Evolutionary conservation across 768 basidiomycete genomes (phyloP), one percentile per base, ranked within the genome.

Genomic region (Mycena floridula): DNA sequence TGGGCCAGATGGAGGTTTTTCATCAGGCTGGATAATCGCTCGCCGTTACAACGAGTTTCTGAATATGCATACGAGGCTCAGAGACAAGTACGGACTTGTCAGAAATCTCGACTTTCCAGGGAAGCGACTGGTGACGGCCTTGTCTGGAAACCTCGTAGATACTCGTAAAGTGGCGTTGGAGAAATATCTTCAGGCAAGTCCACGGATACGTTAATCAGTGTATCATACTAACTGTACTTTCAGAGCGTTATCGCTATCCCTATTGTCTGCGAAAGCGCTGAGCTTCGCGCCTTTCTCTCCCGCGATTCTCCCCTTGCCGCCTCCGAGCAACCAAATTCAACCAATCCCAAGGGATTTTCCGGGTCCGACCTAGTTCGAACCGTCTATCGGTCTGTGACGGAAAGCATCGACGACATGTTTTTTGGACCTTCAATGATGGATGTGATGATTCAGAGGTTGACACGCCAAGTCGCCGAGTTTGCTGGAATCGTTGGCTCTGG

Each of bases 361-460:
- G 83, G 85, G 6, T 79, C 79, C 12, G 82, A 81, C 45, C 72
- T 96, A 27, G 89, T 97, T 43, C 83, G 84, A 44, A 85, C 82
- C 20, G 77, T 99, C 46, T 98, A 95, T 59, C 82, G 85, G 24
- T 89, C 91, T 21, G 89, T 99, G 37, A 80, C 95, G 5, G 89
- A 90, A 50, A 93, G 92, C 59, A 84, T 98, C 55, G 96, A 99
- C 61, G 96, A 98, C 62, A 90, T 96, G 77, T 85, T 95, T 64
- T 91, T 95, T 52, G 93, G 90, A 3, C 94, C 89, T 2, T 93
- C 91, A 1, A 93, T 96, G 90, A 66, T 97, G 36, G 93, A 97
- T 59, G 85, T 94, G 37, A 88, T 95, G 76, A 89, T 95, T 35
- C 85, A 90, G 54, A 81, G 92, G 2, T 77, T 97, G 15, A 90